phyloP scores from a whole-genome alignment of 345 rosid species.

The Arabidopsis suecica region DNA sequence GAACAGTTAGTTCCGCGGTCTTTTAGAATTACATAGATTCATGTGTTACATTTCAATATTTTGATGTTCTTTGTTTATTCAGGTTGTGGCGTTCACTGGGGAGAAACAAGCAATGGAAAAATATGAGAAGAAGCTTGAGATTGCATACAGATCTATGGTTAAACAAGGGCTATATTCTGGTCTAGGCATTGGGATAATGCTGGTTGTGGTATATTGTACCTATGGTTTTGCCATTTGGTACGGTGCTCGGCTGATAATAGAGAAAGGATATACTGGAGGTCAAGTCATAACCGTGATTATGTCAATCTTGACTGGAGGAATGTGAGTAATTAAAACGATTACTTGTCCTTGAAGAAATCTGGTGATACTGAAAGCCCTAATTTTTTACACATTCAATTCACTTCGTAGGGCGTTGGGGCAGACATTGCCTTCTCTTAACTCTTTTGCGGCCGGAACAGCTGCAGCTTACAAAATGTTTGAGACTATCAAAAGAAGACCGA shows the following conservation, averaged over 20 bases:
- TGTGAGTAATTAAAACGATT: not conserved
- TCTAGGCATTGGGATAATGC: not conserved
- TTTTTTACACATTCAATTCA: not conserved
- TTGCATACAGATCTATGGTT: not conserved
- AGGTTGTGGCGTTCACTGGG: not conserved
- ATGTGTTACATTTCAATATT: not conserved
- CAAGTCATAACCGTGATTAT: not conserved
- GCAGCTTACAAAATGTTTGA: constrained; percentile 46
- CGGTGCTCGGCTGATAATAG: not conserved
- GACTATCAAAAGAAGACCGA: constrained; percentile 42
- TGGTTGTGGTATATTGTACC: not conserved
- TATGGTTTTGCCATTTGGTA: constrained; percentile 4
- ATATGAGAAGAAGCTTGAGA: not conserved
- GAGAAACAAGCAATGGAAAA: not conserved
- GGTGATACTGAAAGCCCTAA: not conserved
- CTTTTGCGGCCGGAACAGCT: not conserved
- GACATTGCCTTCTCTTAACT: not conserved
- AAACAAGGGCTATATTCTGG: constrained; percentile 2
- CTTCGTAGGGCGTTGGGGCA: not conserved
- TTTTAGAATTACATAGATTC: not conserved
- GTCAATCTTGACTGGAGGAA: not conserved
- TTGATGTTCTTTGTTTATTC: not conserved
- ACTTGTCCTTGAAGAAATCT: not conserved
- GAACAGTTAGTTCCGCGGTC: constrained; percentile 56
- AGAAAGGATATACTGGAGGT: not conserved